Evolutionary conservation across 345 rosid species (phyloP).

Genomic region (Adansonia digitata): DNA sequence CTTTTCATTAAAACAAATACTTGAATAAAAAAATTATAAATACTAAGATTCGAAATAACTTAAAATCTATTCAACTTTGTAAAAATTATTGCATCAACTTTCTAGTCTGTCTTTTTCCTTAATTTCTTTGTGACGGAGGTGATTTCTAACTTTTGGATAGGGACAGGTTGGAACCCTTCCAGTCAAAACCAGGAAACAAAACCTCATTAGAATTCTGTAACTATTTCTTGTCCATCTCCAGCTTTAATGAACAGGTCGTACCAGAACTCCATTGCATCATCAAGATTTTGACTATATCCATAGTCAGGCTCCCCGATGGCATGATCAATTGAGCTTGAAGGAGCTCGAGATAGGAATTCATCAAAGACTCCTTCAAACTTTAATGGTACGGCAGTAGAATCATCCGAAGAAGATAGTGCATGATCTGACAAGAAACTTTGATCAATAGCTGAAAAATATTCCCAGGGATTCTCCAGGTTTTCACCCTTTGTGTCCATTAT

Average conservation of each 20-base stretch:
- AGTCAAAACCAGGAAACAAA: too few species aligned
- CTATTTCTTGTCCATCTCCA: slow-evolving; percentile 31
- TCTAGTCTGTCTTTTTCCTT: too few species aligned
- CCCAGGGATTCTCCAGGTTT: slow-evolving; percentile 26
- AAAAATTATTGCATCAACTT: too few species aligned
- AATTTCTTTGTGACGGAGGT: too few species aligned
- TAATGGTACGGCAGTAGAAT: slow-evolving; percentile 4
- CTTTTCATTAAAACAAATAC: too few species aligned
- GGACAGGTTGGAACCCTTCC: too few species aligned
- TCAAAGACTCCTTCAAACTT: slow-evolving; percentile 13
- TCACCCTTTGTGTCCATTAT: slow-evolving; percentile 14
- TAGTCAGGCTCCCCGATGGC: slow-evolving; percentile 12
- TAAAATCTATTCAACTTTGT: too few species aligned
- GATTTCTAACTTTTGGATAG: too few species aligned
- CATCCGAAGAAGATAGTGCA: slow-evolving; percentile 14
- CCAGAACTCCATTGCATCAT: slow-evolving; percentile 57
- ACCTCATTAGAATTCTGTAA: slow-evolving; percentile 11
- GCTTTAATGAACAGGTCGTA: slow-evolving; percentile 47
- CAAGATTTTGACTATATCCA: slow-evolving; percentile 12
- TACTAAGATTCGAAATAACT: too few species aligned
- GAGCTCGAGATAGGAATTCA: slow-evolving; percentile 27
- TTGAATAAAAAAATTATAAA: too few species aligned
- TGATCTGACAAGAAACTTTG: slow-evolving; percentile 60
- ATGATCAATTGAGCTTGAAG: slow-evolving; percentile 10
- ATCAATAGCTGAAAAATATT: slow-evolving; percentile 43